These are phyloP conservation scores for Kingdonia uniflora DNA, from an alignment of 164 flowering plant genomes.

Conservation along the genomic window DNA sequence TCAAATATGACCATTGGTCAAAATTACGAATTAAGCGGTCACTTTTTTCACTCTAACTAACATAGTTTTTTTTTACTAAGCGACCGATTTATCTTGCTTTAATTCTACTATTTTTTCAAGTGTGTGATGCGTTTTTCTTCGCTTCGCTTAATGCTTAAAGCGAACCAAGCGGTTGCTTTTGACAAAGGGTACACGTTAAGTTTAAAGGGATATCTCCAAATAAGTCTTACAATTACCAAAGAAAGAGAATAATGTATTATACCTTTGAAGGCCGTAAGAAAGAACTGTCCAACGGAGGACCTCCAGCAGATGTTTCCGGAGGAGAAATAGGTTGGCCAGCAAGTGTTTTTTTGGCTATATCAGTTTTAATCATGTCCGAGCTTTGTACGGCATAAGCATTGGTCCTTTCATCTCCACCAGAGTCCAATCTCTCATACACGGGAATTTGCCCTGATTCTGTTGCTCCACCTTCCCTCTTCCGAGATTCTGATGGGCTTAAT, in stretches of 20 bases:
- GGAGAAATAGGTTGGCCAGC: constrained; percentile 52
- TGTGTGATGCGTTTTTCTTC: too few relatives aligned
- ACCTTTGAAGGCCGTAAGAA: constrained; percentile 67
- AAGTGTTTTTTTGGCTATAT: constrained; percentile 31
- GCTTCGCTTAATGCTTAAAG: too few relatives aligned
- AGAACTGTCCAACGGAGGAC: constrained; percentile 36
- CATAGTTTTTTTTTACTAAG: too few relatives aligned
- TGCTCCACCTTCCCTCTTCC: constrained; percentile 46
- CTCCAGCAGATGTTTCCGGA: constrained; percentile 65
- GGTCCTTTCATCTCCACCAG: constrained; percentile 18
- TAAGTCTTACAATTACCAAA: constrained; percentile 1
- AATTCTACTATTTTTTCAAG: too few relatives aligned
- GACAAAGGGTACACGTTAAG: too few relatives aligned
- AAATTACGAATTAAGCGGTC: too few relatives aligned
- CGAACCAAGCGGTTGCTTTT: too few relatives aligned
- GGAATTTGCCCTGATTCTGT: constrained; percentile 79
- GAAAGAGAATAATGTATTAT: constrained; percentile 3
- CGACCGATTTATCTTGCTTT: too few relatives aligned
- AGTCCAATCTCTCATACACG: constrained; percentile 23
- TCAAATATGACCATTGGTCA: too few relatives aligned
- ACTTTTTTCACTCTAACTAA: too few relatives aligned
- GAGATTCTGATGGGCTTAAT: constrained; percentile 41
- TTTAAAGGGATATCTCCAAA: too few relatives aligned
- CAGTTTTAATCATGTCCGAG: constrained; percentile 36
- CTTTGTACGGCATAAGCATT: constrained; percentile 68